phyloP scores from a whole-genome alignment of 179 eudicot species.

The Sideroxylon spinosum region DNA sequence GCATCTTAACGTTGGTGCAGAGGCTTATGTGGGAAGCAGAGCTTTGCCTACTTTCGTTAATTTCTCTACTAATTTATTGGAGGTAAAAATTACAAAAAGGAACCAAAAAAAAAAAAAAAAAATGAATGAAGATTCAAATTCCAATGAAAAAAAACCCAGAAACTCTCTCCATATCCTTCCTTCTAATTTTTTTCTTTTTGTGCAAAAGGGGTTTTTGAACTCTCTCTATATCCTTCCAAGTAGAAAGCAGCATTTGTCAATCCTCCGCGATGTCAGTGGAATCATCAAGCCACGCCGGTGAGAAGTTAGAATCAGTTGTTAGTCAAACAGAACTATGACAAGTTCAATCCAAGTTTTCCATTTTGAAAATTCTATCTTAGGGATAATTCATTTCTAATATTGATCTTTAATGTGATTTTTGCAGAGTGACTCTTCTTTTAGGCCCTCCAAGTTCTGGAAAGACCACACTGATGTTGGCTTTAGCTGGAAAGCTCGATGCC shows the following conservation, averaged over 20 bases:
- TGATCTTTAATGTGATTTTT: slow-evolving; percentile 4
- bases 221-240: slow-evolving; percentile 46
- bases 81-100: slow-evolving; percentile 22
- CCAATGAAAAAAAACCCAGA: no score
- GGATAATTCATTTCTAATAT: neutral
- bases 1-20: slow-evolving; percentile 33
- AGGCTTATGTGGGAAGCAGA: slow-evolving; percentile 38
- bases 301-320: neutral
- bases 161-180: no score
- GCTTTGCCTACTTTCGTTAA: slow-evolving; percentile 36
- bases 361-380: neutral
- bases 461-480: slow-evolving; percentile 53
- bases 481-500: slow-evolving; percentile 52
- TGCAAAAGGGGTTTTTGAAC: slow-evolving; percentile 39
- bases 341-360: neutral
- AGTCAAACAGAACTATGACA: neutral
- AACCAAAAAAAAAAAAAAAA: no score
- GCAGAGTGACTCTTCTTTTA: slow-evolving; percentile 60
- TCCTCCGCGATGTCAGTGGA: slow-evolving; percentile 58
- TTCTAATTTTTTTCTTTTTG: neutral
- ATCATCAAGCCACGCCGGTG: slow-evolving; percentile 63
- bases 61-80: slow-evolving; percentile 19
- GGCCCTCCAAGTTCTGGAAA: slow-evolving; percentile 83
- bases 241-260: slow-evolving; percentile 42
- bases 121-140: no score